Conservation (phyloP, 169 alveolate species). For the Eimeria falciformis region DNA sequence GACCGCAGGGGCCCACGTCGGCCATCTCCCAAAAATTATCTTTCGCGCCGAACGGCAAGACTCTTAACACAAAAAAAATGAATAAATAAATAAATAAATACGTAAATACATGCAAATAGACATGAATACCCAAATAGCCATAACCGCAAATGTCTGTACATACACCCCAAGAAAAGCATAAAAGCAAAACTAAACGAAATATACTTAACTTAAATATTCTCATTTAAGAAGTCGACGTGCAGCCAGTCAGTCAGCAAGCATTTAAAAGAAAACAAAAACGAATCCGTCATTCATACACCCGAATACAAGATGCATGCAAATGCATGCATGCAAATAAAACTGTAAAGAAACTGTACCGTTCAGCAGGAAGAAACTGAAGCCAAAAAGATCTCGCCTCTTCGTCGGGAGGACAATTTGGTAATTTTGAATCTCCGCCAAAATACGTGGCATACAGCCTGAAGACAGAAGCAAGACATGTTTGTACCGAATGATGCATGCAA, state of each 20-base stretch:
- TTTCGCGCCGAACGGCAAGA: conserved; percentile 88
- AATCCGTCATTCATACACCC: background rate
- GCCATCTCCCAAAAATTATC: conserved; percentile 99
- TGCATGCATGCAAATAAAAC: background rate
- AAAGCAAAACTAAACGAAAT: background rate
- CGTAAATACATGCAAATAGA: background rate
- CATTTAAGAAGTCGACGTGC: conserved; percentile 6
- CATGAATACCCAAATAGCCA: background rate
- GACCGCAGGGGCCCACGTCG: conserved; percentile 98
- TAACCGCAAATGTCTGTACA: no score
- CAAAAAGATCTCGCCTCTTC: conserved; percentile 91
- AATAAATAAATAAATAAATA: no score
- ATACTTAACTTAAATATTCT: background rate
- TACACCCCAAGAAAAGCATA: background rate
- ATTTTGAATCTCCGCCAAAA: conserved; percentile 95
- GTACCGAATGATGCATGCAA: no score
- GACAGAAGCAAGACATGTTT: no score
- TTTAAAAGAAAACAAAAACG: background rate
- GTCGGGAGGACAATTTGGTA: conserved; percentile 91
- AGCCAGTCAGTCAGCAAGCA: background rate
- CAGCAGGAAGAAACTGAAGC: conserved; percentile 90
- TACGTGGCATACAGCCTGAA: conserved; percentile 93
- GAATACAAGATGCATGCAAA: background rate
- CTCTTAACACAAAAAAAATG: conserved; percentile 26
- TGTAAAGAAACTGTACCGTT: conserved; percentile 49